A percentile compares a stretch with the other conserved stretches of the same genome.
Conservation (phyloP, 441 rosid species). For the Rhodomyrtus psidioides region DNA sequence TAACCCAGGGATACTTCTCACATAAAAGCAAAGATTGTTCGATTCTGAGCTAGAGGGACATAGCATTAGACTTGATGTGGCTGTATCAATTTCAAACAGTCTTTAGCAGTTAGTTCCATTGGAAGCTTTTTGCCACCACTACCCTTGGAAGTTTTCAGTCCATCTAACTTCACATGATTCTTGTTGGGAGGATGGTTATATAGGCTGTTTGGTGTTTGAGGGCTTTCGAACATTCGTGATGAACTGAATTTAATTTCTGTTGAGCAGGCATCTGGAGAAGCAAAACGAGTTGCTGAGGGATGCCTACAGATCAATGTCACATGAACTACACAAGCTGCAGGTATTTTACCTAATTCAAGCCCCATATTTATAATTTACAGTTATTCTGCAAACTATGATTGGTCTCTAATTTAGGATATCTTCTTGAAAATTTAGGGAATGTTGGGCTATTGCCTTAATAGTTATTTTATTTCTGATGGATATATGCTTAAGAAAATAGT, state of each 20-base stretch:
- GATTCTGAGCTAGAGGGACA: background rate
- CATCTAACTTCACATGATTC: too few species aligned
- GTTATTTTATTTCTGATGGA: background rate
- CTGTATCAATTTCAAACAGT: background rate
- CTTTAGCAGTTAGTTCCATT: background rate
- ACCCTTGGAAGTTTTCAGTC: background rate
- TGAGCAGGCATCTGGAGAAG: conserved; percentile 61
- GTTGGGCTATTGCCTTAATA: background rate
- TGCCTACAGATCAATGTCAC: conserved; percentile 34
- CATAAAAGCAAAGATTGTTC: background rate
- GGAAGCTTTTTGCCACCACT: too few species aligned
- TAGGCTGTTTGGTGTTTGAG: too few species aligned
- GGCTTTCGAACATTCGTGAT: background rate
- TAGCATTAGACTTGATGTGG: background rate
- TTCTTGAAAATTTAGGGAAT: background rate
- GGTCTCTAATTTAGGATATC: background rate
- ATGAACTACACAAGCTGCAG: conserved; percentile 62
- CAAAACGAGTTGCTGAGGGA: conserved; percentile 53
- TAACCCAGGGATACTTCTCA: background rate
- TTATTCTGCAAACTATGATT: background rate
- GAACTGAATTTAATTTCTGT: background rate
- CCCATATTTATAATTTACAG: background rate
- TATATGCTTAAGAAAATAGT: background rate
- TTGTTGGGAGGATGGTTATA: too few species aligned
- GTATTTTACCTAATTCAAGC: conserved; percentile 8